Evolutionary conservation across 345 rosid genomes (phyloP), one percentile per base, ranked within the genome.

Genomic region (Limnanthes douglasii): DNA sequence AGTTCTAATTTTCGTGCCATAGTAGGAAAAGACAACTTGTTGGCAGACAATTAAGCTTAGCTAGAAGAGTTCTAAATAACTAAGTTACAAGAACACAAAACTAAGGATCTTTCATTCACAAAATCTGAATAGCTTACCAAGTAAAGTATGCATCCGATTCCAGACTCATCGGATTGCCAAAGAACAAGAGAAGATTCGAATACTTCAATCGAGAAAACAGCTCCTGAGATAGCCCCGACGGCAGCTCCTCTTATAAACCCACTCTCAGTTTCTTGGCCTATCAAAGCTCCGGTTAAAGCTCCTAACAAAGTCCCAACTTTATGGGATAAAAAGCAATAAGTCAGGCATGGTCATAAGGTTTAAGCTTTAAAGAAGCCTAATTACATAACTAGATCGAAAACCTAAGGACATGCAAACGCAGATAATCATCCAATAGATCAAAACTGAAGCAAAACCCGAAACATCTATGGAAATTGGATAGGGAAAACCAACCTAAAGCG

Each of bases 261-360:
- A 59, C 96, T 92, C 51, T 92, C 99, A 1, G 99, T 92, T 57
- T 92, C 99, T 64, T 92, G 99, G 31, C 99, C 99, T 34, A 92
- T 92, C 58, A 92, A 57, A 57, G 99, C 99, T 42, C 99, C 99
- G 3, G 99, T 92, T 69, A 92, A 56, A 50, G 96, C 96, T 18
- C 99, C 99, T 43, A 92, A 75, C 65, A 92, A 66, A 41, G 96
- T 85, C 7, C 99, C 96, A 11, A 92, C 99, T 92, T 74, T 57
- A 60, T 6, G 51, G 32, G 41, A 19, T 14, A 19, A 1, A 42
- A 43, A 31, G 33, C 19, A 15, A 43, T 20, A 41, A 43, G 17
- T 45, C 37, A 42, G 37, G 3, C 48, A n/a, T 48, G 45, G 35
- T 12, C 30, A 9, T 2, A 26, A 2, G 2, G 11, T 2, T 12